phyloP scores from a whole-genome alignment of 2,329 filamentous ascomycete species.

The Rhexocercosporidium sp. region DNA sequence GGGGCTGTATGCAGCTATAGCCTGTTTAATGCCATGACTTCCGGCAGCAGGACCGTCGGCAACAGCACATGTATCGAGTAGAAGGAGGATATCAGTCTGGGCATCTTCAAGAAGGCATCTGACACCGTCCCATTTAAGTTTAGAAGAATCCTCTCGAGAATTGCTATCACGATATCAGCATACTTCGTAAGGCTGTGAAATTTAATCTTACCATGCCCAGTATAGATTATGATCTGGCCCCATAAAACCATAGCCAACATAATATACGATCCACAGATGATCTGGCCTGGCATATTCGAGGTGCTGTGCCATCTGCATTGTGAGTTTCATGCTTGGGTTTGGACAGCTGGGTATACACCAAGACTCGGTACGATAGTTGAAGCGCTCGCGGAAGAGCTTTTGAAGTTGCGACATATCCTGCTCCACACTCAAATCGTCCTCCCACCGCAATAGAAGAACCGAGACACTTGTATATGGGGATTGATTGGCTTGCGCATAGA shows the following conservation, averaged over 20 bases:
- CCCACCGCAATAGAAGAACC: constrained; percentile 66
- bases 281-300: constrained; percentile 62
- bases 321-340: constrained; percentile 65
- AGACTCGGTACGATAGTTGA: constrained; percentile 63
- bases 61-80: constrained; percentile 66
- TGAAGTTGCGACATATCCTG: constrained; percentile 60
- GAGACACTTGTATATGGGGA: constrained; percentile 63
- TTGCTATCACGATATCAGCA: constrained; percentile 55
- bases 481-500: constrained; percentile 66
- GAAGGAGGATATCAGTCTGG: constrained; percentile 64
- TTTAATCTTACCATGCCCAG: constrained; percentile 65
- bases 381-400: constrained; percentile 62
- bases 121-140: constrained; percentile 67
- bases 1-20: constrained; percentile 62
- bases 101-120: constrained; percentile 67
- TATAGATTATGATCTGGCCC: constrained; percentile 66
- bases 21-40: constrained; percentile 64
- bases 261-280: constrained; percentile 68
- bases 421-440: constrained; percentile 61
- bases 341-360: constrained; percentile 65
- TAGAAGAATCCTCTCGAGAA: constrained; percentile 60
- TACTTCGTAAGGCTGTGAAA: constrained; percentile 34
- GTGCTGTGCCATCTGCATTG: constrained; percentile 64
- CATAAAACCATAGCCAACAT: constrained; percentile 64
- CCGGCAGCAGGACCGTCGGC: constrained; percentile 56